Evolutionary conservation across 2,329 filamentous ascomycete species (phyloP).

Genomic region (Escovopsis weberi): DNA sequence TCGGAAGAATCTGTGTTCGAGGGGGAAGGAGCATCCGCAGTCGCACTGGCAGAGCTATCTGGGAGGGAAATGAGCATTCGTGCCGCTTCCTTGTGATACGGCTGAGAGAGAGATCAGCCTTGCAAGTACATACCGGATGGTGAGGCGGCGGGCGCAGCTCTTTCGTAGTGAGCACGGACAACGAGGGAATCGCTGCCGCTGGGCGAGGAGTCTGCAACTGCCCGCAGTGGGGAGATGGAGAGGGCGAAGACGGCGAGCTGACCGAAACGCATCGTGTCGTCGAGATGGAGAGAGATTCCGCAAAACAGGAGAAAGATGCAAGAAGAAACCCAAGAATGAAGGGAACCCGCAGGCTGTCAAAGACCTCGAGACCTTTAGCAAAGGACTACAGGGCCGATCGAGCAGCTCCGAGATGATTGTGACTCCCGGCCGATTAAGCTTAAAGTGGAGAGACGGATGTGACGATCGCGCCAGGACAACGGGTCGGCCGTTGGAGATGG

Average conservation of each 20-base stretch:
- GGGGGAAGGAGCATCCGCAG: neutral
- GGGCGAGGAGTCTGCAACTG: slow-evolving; percentile 33
- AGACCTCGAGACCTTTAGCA: too few relatives aligned
- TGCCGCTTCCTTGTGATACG: neutral
- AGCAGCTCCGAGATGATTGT: neutral
- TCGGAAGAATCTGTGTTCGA: neutral
- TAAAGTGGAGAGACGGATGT: neutral
- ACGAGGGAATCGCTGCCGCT: slow-evolving; percentile 34
- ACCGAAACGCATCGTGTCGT: slow-evolving; percentile 31
- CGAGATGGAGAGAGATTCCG: neutral
- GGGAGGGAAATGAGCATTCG: neutral
- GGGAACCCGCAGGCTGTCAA: too few relatives aligned
- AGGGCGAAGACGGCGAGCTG: slow-evolving; percentile 9
- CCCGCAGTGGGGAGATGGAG: slow-evolving; percentile 34
- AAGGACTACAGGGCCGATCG: too few relatives aligned
- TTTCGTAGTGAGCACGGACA: slow-evolving; percentile 29
- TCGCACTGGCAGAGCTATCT: neutral
- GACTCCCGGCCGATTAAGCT: neutral
- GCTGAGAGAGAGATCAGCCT: neutral
- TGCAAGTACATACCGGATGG: slow-evolving; percentile 6
- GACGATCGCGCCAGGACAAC: neutral
- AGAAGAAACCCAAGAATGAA: too few relatives aligned
- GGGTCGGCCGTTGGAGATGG: too few relatives aligned
- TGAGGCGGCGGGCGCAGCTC: slow-evolving; percentile 5
- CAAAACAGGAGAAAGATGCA: too few relatives aligned